Evolutionary conservation across 2,329 filamentous ascomycete genomes (phyloP).

Genomic region (Cryphonectria carpinicola): DNA sequence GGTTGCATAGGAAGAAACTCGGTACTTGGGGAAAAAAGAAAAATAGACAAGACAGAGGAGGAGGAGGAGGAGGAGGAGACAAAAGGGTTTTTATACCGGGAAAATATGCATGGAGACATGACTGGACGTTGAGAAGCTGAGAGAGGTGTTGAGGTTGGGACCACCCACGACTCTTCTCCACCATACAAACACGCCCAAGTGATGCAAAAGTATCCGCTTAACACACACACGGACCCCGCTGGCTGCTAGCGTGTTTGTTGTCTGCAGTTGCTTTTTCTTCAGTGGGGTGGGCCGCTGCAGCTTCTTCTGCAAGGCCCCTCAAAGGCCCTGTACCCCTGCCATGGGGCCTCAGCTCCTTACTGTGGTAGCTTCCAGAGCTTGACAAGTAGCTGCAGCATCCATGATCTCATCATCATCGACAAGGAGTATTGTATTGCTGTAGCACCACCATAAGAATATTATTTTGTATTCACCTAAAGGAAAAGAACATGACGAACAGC

Average conservation of each 20-base stretch:
- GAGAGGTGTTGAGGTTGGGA: not conserved
- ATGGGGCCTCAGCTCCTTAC: not conserved
- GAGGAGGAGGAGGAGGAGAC: not conserved
- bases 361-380: too few species aligned
- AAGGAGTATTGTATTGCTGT: not conserved
- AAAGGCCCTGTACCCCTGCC: not conserved
- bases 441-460: not conserved
- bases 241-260: not conserved
- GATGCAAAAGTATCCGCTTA: slow-evolving; percentile 6
- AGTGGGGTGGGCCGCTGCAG: slow-evolving; percentile 2
- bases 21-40: not conserved
- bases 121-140: not conserved
- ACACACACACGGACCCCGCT: slow-evolving; percentile 12
- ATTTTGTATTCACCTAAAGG: not conserved
- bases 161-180: not conserved
- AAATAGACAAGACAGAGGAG: not conserved
- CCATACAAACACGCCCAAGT: not conserved
- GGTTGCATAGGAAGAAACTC: not conserved
- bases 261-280: not conserved
- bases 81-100: not conserved
- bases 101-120: not conserved
- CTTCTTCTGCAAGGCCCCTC: not conserved
- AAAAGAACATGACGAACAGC: too few species aligned
- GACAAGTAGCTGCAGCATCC: not conserved
- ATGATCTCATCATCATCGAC: slow-evolving; percentile 16